These are phyloP conservation scores for Pseudogymnoascus sp. DNA, from an alignment of 2,329 filamentous ascomycete species.

Conservation along the genomic window DNA sequence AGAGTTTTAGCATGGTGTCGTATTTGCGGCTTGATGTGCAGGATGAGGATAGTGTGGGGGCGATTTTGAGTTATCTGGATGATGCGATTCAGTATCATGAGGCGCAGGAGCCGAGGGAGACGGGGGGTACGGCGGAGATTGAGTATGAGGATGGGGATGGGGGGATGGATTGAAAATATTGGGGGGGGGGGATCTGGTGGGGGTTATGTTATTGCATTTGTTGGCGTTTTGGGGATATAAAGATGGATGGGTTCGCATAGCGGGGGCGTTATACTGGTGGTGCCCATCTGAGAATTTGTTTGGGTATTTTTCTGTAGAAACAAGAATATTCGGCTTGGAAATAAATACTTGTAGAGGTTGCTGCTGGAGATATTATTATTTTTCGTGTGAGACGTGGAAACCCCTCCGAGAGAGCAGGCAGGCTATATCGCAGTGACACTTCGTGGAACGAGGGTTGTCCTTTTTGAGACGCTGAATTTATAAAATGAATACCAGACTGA, in stretches of 20 bases:
- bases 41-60: constrained; percentile 82
- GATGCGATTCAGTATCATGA: constrained; percentile 91
- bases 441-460: neutral
- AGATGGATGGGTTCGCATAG: neutral
- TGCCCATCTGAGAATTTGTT: neutral
- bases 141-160: constrained; percentile 38
- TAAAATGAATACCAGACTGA: neutral
- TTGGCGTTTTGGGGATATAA: neutral
- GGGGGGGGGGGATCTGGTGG: neutral
- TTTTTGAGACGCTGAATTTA: neutral
- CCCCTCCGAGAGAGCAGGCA: too few relatives aligned
- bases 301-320: neutral
- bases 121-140: constrained; percentile 53
- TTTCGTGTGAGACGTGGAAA: too few relatives aligned
- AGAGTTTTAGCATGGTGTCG: constrained; percentile 96
- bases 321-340: neutral
- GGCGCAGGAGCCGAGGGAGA: constrained; percentile 82
- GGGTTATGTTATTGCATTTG: neutral
- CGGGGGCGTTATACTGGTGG: neutral
- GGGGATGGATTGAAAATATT: constrained; percentile 8
- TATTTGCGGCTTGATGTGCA: constrained; percentile 85
- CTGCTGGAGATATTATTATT: neutral
- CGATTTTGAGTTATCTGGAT: constrained; percentile 83
- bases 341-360: neutral
- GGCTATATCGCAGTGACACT: neutral